Evolutionary conservation across 495 filamentous ascomycete species (phyloP), one percentile per base, ranked within the genome.

Genomic region (Trichoderma parareesei): DNA sequence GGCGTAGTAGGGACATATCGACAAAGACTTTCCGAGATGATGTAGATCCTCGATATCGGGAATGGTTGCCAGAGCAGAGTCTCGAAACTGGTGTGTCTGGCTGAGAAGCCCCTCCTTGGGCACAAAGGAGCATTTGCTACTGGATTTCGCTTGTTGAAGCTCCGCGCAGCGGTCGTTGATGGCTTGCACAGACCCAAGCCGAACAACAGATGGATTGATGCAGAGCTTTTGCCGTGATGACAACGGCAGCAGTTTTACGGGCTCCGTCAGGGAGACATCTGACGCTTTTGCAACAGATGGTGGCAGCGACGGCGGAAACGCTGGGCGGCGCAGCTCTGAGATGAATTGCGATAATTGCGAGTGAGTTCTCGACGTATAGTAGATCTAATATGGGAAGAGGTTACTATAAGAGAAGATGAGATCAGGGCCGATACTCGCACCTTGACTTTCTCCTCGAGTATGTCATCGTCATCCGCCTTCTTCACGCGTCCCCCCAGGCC

Each of bases 151-250:
- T 72, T 96, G 87, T 69, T 98, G 94, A 33, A 98, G 78, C 60
- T 98, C 93, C 35, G 95, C 77, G 72, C 94, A 98, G n/a, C 89
- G 80, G 75, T 98, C 94, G 69, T 98, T 98, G 75, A 98, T 97
- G 11, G 92, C 91, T 0, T 89, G 88, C 18, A 87, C 77, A 67
- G 84, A 90, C 1, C 82, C 82, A 11, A 97, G 82, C 20, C 82
- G 84, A 48, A 79, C 77, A 16, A 98, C 93, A 37, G 85, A 84
- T 4, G 89, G 82, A 69, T 98, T 97, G 71, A 98, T 97, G 74
- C 94, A 98, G 3, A 98, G 80, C 66, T 92, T 92, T 69, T 93
- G 96, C 38, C 94, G 82, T 0, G 94, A 97, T 5, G 93, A 96
- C 9, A 98, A 76, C 0, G 92, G 87, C 4, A 98, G 75, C 67